Evolutionary conservation across 2,329 filamentous ascomycete species (phyloP).

Genomic region (Diaporthe aspalathi): DNA sequence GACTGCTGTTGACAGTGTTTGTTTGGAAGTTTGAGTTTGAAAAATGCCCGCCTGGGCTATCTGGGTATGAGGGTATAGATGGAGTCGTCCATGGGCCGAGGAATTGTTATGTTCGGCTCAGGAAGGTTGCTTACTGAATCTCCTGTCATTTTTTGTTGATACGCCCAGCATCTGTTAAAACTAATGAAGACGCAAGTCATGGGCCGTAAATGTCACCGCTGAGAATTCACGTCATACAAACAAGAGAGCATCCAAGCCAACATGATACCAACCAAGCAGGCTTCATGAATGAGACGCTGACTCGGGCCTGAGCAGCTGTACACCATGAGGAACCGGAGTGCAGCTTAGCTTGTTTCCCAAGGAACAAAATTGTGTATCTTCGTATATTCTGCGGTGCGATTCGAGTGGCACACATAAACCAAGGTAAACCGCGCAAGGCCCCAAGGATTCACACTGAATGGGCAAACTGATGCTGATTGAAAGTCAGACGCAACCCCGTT

Average conservation of each 20-base stretch:
- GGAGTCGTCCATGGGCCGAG: slow-evolving; percentile 32
- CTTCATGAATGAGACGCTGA: too few relatives aligned
- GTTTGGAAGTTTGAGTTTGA: slow-evolving; percentile 46
- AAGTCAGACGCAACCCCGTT: neutral
- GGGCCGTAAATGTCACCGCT: too few relatives aligned
- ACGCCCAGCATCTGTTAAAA: too few relatives aligned
- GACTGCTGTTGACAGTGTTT: slow-evolving; percentile 42
- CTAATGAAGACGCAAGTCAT: neutral
- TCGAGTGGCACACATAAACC: neutral
- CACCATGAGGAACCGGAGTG: too few relatives aligned
- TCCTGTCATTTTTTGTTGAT: neutral
- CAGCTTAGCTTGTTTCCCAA: neutral
- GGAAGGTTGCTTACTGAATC: neutral
- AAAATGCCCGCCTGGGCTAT: slow-evolving; percentile 43
- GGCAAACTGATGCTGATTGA: neutral
- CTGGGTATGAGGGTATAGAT: slow-evolving; percentile 31
- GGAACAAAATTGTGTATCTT: neutral
- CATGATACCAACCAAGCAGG: neutral
- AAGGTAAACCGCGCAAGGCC: neutral
- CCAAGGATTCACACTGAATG: neutral
- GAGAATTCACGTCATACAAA: neutral
- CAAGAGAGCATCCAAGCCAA: neutral
- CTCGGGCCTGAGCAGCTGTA: neutral
- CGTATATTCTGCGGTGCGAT: neutral
- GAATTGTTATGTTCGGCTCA: slow-evolving; percentile 32